Evolutionary conservation across 176 grass and related monocot species (phyloP).

Genomic region (Eleusine indica): DNA sequence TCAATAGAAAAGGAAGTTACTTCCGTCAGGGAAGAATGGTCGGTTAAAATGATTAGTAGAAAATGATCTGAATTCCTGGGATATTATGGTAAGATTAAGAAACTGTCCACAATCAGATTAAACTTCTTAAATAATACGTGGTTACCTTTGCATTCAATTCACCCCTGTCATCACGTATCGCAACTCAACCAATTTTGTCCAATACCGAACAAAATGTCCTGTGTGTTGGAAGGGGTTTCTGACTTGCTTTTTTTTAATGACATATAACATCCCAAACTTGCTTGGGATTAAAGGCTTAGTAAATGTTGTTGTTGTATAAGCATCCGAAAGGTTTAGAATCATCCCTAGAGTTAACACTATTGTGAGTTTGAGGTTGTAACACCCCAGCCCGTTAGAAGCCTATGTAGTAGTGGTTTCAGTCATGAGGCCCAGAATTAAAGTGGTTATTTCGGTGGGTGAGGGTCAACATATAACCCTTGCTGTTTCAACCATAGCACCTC

Average conservation of each 20-base stretch:
- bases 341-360: too few relatives aligned
- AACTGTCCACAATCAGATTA: conserved; percentile 1
- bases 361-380: too few relatives aligned
- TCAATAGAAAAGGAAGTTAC: conserved; percentile 16
- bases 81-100: neutral
- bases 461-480: too few relatives aligned
- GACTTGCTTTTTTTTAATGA: neutral
- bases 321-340: too few relatives aligned
- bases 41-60: neutral
- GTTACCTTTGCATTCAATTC: neutral
- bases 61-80: neutral
- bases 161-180: neutral
- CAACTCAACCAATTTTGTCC: neutral
- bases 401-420: too few relatives aligned
- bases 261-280: neutral
- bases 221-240: neutral
- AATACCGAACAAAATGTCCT: neutral
- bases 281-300: too few relatives aligned
- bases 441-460: too few relatives aligned
- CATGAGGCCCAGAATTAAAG: too few relatives aligned
- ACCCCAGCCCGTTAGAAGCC: too few relatives aligned
- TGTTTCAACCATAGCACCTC: too few relatives aligned
- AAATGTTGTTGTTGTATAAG: too few relatives aligned
- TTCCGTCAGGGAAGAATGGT: conserved; percentile 5
- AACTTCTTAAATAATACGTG: neutral